phyloP scores from a whole-genome alignment of 768 basidiomycete species.

The Pleurotus cornucopiae region DNA sequence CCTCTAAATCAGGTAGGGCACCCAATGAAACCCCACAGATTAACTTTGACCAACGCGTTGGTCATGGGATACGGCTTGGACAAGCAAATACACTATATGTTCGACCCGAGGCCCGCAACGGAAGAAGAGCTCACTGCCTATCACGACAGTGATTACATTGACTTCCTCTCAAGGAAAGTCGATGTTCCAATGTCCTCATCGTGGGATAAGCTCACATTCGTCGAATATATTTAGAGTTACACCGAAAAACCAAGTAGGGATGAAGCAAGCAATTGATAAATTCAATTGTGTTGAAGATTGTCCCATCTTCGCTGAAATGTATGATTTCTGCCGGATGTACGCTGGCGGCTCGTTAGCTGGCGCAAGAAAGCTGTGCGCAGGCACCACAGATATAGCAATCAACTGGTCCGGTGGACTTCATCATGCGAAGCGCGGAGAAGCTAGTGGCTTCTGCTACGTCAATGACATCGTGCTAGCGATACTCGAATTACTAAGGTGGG shows the following conservation, averaged over 20 bases:
- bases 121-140: slow-evolving; percentile 86
- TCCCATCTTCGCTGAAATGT: slow-evolving; percentile 93
- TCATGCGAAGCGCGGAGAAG: slow-evolving; percentile 96
- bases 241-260: slow-evolving; percentile 63
- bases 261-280: slow-evolving; percentile 73
- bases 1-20: slow-evolving; percentile 73
- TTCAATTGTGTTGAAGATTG: slow-evolving; percentile 98
- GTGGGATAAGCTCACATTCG: too few species aligned
- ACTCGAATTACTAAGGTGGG: slow-evolving; percentile 81
- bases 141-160: slow-evolving; percentile 93
- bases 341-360: slow-evolving; percentile 89
- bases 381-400: slow-evolving; percentile 92
- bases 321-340: slow-evolving; percentile 92
- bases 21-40: slow-evolving; percentile 96
- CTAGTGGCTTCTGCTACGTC: slow-evolving; percentile 97
- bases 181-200: neutral
- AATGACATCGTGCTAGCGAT: slow-evolving; percentile 97
- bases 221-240: slow-evolving; percentile 57
- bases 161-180: slow-evolving; percentile 84
- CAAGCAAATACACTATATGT: slow-evolving; percentile 90
- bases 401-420: slow-evolving; percentile 99
- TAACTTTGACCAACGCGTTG: slow-evolving; percentile 94
- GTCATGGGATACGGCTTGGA: slow-evolving; percentile 96
- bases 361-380: slow-evolving; percentile 80
- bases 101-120: slow-evolving; percentile 85